phyloP scores from a whole-genome alignment of 2,329 filamentous ascomycete genomes.

The Spiromastix sp. region DNA sequence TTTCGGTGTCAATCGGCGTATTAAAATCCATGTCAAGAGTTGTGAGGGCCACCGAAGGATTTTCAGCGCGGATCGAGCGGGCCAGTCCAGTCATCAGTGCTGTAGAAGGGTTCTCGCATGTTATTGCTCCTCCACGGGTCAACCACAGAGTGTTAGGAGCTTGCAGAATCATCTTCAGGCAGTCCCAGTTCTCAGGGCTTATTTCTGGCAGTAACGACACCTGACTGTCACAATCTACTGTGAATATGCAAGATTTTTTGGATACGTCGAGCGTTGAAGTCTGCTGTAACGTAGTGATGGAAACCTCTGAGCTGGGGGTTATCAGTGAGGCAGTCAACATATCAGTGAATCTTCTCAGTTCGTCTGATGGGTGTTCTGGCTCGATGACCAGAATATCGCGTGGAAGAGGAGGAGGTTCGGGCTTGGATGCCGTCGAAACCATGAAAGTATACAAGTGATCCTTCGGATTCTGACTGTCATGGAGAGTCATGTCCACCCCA shows the following conservation, averaged over 20 bases:
- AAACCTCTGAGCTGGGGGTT: not conserved
- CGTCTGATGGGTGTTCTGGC: not conserved
- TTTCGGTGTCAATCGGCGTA: not conserved
- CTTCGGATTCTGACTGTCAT: conserved; percentile 8
- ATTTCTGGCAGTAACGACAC: not conserved
- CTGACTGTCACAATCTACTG: not conserved
- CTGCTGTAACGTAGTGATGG: not conserved
- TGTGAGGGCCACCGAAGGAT: not conserved
- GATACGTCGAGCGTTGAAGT: not conserved
- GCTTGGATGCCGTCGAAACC: conserved; percentile 8
- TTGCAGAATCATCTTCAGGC: conserved; percentile 3
- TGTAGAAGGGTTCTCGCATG: not conserved
- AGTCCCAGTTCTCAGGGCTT: not conserved
- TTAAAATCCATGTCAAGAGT: conserved; percentile 3
- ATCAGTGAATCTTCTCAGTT: not conserved
- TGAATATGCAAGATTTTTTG: conserved; percentile 1
- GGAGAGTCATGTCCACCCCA: conserved; percentile 8
- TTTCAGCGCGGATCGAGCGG: not conserved
- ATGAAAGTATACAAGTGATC: conserved; percentile 12
- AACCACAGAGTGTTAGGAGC: not conserved
- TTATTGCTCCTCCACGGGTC: not conserved
- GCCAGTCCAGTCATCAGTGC: conserved; percentile 1
- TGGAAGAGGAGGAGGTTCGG: not conserved
- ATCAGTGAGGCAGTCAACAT: not conserved
- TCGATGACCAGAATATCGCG: not conserved